phyloP scores from a whole-genome alignment of 148 eudicot genomes.

The Amaranthus palmeri region DNA sequence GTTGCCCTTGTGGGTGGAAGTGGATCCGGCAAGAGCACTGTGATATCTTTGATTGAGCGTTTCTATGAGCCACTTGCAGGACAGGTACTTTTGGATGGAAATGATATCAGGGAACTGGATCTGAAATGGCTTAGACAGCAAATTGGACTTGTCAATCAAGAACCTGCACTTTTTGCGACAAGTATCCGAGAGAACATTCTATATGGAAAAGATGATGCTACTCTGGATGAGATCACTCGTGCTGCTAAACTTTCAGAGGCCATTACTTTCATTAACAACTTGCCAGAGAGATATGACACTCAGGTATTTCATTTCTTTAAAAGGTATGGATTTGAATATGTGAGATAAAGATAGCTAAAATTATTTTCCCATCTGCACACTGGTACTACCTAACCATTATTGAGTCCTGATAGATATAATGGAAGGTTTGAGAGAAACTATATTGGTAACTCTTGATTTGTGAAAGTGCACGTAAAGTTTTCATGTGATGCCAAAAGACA shows the following conservation, averaged over 20 bases:
- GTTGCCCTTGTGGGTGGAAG: constrained; percentile 99
- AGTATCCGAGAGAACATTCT: constrained; percentile 86
- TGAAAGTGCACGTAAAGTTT: background rate
- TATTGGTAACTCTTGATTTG: background rate
- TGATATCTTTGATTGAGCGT: constrained; percentile 86
- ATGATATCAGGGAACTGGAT: constrained; percentile 65
- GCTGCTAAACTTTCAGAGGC: constrained; percentile 99
- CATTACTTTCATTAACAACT: constrained; percentile 72
- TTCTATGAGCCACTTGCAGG: constrained; percentile 93
- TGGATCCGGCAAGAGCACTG: constrained; percentile 98
- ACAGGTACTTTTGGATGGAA: constrained; percentile 62
- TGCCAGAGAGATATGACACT: constrained; percentile 93
- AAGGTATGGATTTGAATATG: too few relatives aligned
- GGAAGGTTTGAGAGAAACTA: background rate
- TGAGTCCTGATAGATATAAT: background rate
- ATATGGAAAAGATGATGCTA: constrained; percentile 89
- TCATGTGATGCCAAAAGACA: background rate
- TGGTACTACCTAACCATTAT: background rate
- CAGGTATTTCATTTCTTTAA: constrained; percentile 45
- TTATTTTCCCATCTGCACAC: background rate
- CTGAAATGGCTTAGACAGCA: constrained; percentile 81
- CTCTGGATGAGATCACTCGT: constrained; percentile 71
- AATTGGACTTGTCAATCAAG: constrained; percentile 92
- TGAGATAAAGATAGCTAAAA: too few relatives aligned
- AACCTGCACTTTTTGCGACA: constrained; percentile 96